Conservation (phyloP, 495 filamentous ascomycete species). For the Aspergillus conjunctus region DNA sequence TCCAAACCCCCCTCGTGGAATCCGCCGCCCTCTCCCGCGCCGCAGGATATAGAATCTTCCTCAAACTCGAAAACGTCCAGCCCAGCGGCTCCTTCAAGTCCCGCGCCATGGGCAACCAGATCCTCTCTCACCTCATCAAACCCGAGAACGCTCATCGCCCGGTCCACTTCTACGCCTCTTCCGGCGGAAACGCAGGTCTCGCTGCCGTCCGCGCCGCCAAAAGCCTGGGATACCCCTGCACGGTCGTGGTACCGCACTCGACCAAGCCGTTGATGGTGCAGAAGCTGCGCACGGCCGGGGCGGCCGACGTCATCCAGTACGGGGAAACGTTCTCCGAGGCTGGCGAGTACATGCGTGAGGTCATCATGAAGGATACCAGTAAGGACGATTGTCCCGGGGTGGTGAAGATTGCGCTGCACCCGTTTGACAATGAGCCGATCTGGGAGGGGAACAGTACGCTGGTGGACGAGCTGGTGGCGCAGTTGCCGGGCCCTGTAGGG, state of each 20-base stretch:
- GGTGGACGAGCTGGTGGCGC: slow-evolving; percentile 69
- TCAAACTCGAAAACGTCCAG: slow-evolving; percentile 94
- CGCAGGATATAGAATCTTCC: slow-evolving; percentile 79
- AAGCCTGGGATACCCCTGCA: slow-evolving; percentile 68
- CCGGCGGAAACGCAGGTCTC: slow-evolving; percentile 89
- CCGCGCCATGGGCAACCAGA: slow-evolving; percentile 79
- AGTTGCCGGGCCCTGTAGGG: slow-evolving; percentile 49
- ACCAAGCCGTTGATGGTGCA: slow-evolving; percentile 72
- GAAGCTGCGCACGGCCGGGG: slow-evolving; percentile 71
- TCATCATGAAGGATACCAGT: slow-evolving; percentile 50
- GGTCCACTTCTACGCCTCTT: slow-evolving; percentile 84
- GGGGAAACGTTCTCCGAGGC: slow-evolving; percentile 78
- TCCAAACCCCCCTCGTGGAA: slow-evolving; percentile 71
- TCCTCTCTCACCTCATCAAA: slow-evolving; percentile 59
- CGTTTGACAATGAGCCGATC: slow-evolving; percentile 84
- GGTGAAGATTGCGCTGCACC: slow-evolving; percentile 77
- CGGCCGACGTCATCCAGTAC: slow-evolving; percentile 66
- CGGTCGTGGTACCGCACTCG: slow-evolving; percentile 74
- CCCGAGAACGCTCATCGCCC: slow-evolving; percentile 37
- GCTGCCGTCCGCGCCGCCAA: slow-evolving; percentile 81
- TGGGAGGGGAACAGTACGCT: slow-evolving; percentile 80
- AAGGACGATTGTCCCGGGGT: slow-evolving; percentile 34
- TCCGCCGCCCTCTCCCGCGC: slow-evolving; percentile 66
- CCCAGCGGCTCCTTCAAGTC: slow-evolving; percentile 96
- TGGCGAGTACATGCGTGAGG: slow-evolving; percentile 67